Evolutionary conservation across 2,329 filamentous ascomycete genomes (phyloP).

Genomic region (Hypomyces rosellus): DNA sequence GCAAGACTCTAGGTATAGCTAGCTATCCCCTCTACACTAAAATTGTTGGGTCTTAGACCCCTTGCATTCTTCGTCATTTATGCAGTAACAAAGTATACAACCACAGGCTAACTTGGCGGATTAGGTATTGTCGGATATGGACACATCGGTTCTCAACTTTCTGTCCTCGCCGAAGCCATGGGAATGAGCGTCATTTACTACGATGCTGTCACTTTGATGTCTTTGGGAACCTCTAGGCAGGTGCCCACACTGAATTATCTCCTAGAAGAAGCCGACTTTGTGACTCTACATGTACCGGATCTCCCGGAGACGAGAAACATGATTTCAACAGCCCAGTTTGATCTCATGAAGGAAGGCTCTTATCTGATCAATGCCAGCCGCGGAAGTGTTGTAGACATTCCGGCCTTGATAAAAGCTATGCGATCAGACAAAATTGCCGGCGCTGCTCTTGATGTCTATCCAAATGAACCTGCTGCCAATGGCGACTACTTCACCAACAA

Average conservation of each 20-base stretch:
- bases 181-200: conserved; percentile 98
- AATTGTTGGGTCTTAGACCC: background rate
- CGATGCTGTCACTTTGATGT: conserved; percentile 91
- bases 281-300: conserved; percentile 92
- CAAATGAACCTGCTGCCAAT: conserved; percentile 87
- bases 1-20: conserved; percentile 75
- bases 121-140: conserved; percentile 89
- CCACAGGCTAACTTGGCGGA: background rate
- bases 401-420: conserved; percentile 82
- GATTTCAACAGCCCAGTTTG: conserved; percentile 74
- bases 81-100: background rate
- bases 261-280: conserved; percentile 76
- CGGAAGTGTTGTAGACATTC: conserved; percentile 89
- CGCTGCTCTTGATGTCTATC: conserved; percentile 94
- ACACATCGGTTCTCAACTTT: conserved; percentile 93
- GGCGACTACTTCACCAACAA: conserved; percentile 87
- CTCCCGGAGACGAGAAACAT: conserved; percentile 87
- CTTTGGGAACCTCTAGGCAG: conserved; percentile 79
- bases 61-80: background rate
- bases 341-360: conserved; percentile 84
- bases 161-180: conserved; percentile 93
- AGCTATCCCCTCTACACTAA: background rate
- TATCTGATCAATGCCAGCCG: conserved; percentile 96
- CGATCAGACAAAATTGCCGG: conserved; percentile 81
- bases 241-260: conserved; percentile 72